Evolutionary conservation across 768 basidiomycete species (phyloP), one percentile per base, ranked within the genome.

Genomic region (Exidia glandulosa): DNA sequence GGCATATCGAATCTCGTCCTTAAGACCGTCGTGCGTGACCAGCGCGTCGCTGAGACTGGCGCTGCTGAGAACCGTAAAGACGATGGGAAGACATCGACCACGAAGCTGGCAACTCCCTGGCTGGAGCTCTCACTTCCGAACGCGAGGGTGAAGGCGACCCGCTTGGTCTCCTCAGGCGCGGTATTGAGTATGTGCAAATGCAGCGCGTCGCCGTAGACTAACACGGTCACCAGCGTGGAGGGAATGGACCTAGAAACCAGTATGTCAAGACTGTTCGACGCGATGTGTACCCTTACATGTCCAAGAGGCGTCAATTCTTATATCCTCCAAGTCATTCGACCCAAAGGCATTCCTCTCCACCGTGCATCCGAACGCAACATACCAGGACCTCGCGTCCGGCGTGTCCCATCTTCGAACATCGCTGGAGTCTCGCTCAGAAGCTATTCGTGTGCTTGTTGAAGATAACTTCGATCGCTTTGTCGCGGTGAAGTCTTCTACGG

Each of bases 401-500:
- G 87, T 92, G 30, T 70, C 79, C 0, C 82, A 86, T 62, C 77
- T 97, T 6, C 82, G 83, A 63, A 74, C 82, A 7, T 87, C 90
- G 13, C 86, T 98, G 60, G 94, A 98, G 67, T 81, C 87, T 2
- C 84, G 94, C 48, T 94, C 93, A 2, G 90, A 94, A 65, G 96
- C 94, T n/a, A 86, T 98, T 60, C 80, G 94, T 41, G 83, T 94
- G 25, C 79, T 99, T 32, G 96, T 99, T 10, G 94, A 97, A 70
- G 93, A 97, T 66, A 96, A 98, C 71, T 97, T 98, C 72, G 94
- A 98, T 73, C 81, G 93, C 13, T 99, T 98, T 67, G 95, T 98
- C 19, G 90, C 91, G 2, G 95, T 99, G 59, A 99, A 99, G 67
- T 90, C 91, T 9, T 90, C 89, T 9, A 95, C 90, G n/a, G 94